phyloP scores from a whole-genome alignment of 2,329 filamentous ascomycete genomes.

The Aspergillus jensenii region DNA sequence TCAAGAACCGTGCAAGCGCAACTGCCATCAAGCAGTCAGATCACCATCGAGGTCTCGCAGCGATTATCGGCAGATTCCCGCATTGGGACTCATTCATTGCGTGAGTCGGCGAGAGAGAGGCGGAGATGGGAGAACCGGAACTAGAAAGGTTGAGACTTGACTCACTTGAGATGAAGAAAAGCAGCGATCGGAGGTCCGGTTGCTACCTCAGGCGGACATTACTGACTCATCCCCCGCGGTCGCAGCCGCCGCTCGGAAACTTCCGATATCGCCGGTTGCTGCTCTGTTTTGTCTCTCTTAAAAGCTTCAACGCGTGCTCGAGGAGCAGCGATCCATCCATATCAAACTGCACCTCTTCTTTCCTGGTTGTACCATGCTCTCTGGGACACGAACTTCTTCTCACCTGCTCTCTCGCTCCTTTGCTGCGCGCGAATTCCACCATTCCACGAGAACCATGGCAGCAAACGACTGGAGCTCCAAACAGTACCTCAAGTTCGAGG shows the following conservation, averaged over 20 bases:
- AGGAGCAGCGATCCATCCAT: not conserved
- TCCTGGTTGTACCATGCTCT: not conserved
- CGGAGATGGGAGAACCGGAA: not conserved
- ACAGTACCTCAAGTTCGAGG: conserved; percentile 58
- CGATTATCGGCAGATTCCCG: too few species aligned
- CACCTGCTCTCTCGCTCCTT: not conserved
- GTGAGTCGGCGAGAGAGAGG: not conserved
- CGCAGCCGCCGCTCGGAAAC: not conserved
- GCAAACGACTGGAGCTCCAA: conserved; percentile 50
- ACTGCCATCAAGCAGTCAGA: too few species aligned
- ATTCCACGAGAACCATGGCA: conserved; percentile 2
- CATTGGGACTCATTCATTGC: too few species aligned
- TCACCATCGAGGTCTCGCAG: too few species aligned
- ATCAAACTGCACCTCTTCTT: not conserved
- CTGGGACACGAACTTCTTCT: not conserved
- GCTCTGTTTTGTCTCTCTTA: not conserved
- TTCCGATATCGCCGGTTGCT: not conserved
- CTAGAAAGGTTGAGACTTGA: not conserved
- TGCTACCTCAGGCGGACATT: not conserved
- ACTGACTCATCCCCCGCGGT: not conserved
- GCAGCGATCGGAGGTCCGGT: not conserved
- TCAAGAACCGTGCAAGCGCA: not conserved
- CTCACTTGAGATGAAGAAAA: not conserved
- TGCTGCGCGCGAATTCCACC: not conserved
- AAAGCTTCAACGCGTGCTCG: not conserved